Evolutionary conservation across 1,284 basidiomycete genomes (phyloP).

Genomic region (Boletus subluridellus): DNA sequence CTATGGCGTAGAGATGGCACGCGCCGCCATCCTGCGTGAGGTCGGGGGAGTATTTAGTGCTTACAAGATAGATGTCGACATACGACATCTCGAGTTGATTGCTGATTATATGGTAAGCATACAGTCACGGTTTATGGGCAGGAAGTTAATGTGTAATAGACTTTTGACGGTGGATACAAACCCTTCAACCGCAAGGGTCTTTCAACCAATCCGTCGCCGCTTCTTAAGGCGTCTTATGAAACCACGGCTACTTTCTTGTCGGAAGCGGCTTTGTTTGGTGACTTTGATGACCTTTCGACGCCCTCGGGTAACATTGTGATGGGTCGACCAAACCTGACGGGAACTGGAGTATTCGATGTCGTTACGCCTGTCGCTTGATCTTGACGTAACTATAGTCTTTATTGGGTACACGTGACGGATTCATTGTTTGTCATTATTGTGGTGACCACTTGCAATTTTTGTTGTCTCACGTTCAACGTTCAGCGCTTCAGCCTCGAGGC

Average conservation of each 20-base stretch:
- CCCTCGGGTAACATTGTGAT: slow-evolving; percentile 92
- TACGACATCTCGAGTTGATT: slow-evolving; percentile 93
- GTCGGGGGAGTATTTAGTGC: slow-evolving; percentile 93
- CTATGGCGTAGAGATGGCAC: slow-evolving; percentile 97
- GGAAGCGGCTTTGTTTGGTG: slow-evolving; percentile 90
- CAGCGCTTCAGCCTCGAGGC: slow-evolving; percentile 18
- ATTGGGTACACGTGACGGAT: slow-evolving; percentile 12
- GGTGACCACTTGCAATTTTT: slow-evolving; percentile 17
- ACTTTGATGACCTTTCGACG: slow-evolving; percentile 87
- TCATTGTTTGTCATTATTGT: slow-evolving; percentile 30
- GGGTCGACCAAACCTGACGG: slow-evolving; percentile 77
- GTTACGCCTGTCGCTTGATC: slow-evolving; percentile 50
- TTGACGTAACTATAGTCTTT: not conserved
- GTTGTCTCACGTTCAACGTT: slow-evolving; percentile 7
- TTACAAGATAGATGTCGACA: slow-evolving; percentile 96
- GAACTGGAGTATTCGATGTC: slow-evolving; percentile 88
- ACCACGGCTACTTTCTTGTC: slow-evolving; percentile 95
- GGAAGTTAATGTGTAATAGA: slow-evolving; percentile 48
- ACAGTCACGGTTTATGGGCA: not conserved
- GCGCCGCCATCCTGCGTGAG: slow-evolving; percentile 87
- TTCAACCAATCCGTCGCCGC: slow-evolving; percentile 84
- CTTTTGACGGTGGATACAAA: slow-evolving; percentile 95
- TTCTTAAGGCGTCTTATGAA: slow-evolving; percentile 97
- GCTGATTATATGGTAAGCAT: slow-evolving; percentile 94
- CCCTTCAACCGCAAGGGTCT: slow-evolving; percentile 98